Conservation (phyloP, 192 early-diverging fungal species). For the Linnemannia schmuckeri region DNA sequence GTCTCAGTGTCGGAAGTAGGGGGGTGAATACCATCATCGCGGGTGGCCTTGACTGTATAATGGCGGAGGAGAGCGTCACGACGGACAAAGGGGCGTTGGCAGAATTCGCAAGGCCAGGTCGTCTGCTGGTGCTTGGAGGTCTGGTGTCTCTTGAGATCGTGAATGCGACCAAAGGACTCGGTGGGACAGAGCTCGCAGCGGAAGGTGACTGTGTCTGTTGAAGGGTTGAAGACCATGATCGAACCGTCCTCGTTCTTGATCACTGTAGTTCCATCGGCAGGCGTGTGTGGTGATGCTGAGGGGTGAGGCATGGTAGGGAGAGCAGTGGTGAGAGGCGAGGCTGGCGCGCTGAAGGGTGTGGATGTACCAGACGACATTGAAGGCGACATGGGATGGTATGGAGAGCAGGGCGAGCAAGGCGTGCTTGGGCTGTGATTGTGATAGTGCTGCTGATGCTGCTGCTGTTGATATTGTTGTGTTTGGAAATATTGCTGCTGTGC, state of each 20-base stretch:
- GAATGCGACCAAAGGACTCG: slow-evolving; percentile 38
- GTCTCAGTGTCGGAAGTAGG: slow-evolving; percentile 24
- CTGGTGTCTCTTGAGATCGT: slow-evolving; percentile 41
- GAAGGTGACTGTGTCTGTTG: slow-evolving; percentile 24
- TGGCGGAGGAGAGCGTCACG: slow-evolving; percentile 43
- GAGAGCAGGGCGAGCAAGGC: background rate
- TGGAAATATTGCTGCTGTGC: slow-evolving; percentile 3
- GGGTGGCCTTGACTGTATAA: slow-evolving; percentile 29
- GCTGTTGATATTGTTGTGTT: slow-evolving; percentile 1
- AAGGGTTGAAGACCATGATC: slow-evolving; percentile 36
- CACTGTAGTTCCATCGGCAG: slow-evolving; percentile 20
- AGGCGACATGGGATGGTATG: background rate
- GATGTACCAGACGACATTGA: slow-evolving; percentile 12
- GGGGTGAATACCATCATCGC: slow-evolving; percentile 38
- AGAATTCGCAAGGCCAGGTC: slow-evolving; percentile 44
- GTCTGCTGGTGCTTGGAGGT: slow-evolving; percentile 34
- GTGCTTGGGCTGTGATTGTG: slow-evolving; percentile 9
- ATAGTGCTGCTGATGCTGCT: slow-evolving; percentile 5
- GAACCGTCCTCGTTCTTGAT: slow-evolving; percentile 39
- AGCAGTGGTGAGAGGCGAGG: background rate
- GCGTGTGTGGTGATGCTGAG: slow-evolving; percentile 2
- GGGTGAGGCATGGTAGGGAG: background rate
- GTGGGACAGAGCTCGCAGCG: slow-evolving; percentile 37
- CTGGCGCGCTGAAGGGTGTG: slow-evolving; percentile 2
- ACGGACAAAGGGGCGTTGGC: slow-evolving; percentile 26